Evolutionary conservation across 192 early-diverging fungal genomes (phyloP), one percentile per base, ranked within the genome.

Genomic region (Blastocladiella britannica): DNA sequence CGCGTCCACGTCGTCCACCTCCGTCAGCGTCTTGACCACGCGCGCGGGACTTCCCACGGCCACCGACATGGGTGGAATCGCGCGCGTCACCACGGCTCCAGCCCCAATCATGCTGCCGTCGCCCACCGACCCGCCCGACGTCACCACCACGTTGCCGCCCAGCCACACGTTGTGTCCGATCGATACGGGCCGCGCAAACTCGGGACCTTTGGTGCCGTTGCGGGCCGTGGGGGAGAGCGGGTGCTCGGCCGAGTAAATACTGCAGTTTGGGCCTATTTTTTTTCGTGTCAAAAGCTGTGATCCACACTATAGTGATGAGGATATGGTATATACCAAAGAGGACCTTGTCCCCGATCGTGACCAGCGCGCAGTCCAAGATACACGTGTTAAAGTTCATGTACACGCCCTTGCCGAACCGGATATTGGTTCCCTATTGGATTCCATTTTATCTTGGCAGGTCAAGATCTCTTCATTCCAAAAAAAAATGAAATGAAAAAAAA

Each of bases 161-260:
- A 96, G 66, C 91, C 89, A 93, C 28, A 85, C 83, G 62, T 89
- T 74, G 55, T 85, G 78, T 25, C 88, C 91, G 55, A 96, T 94
- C 63, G 57, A 60, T 58, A 76, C 52, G 20, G 55, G 54, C 28
- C 53, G 55, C 20, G 9, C 25, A 22, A 23, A 57, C 18, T 62
- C 61, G 7, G 18, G 26, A 1, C 51, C 15, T 0, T 47, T 53
- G 23, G 12, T 12, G 4, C 58, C 51, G 7, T 59, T 28, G 27
- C 53, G 43, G 6, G 67, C 67, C 0, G 52, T 59, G 51, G 65
- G 63, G 0, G 55, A 18, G 8, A 47, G 12, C 37, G 37, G 37
- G 37, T 47, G 37, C 37, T 63, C 63, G 12, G 58, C 29, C 25
- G 65, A 25, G 22, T 65, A 63, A 1, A 9, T 26, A 0, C 26